phyloP scores from a whole-genome alignment of 768 basidiomycete genomes.

The Pleurotus pulmonarius region DNA sequence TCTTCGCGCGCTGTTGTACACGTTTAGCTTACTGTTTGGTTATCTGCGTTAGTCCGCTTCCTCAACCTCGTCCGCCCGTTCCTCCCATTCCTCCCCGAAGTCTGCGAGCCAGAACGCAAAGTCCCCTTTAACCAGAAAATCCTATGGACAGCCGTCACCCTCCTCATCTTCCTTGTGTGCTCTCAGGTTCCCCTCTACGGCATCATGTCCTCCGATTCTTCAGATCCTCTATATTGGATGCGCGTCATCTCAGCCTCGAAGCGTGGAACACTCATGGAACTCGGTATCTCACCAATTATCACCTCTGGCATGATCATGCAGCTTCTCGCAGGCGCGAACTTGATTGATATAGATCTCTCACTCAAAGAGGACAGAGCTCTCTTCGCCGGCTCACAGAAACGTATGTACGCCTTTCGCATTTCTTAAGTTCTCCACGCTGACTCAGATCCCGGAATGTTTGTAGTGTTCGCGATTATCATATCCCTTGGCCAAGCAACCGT shows the following conservation, averaged over 20 bases:
- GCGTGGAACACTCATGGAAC: constrained; percentile 98
- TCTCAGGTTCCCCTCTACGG: constrained; percentile 99
- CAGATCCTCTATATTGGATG: constrained; percentile 99
- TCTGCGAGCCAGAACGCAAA: constrained; percentile 96
- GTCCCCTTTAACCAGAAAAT: constrained; percentile 99
- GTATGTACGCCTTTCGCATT: constrained; percentile 44
- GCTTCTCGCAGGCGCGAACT: constrained; percentile 92
- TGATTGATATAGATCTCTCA: constrained; percentile 96
- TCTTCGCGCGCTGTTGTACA: constrained; percentile 7
- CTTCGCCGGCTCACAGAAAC: constrained; percentile 95
- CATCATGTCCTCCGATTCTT: constrained; percentile 99
- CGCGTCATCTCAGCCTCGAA: constrained; percentile 98
- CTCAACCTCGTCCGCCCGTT: constrained; percentile 98
- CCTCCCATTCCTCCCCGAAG: constrained; percentile 94
- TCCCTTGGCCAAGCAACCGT: constrained; percentile 95
- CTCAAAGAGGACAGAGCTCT: constrained; percentile 96
- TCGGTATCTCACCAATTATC: constrained; percentile 96
- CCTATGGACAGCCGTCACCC: constrained; percentile 98
- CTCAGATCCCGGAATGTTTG: not conserved
- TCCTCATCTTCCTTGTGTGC: constrained; percentile 99
- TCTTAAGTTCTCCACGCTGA: not conserved
- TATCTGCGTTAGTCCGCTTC: constrained; percentile 73
- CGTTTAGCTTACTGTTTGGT: not conserved
- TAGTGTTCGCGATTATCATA: constrained; percentile 97
- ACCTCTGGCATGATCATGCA: constrained; percentile 99